phyloP scores from a whole-genome alignment of 139 green algal species.

The Zygnema circumcarinatum region DNA sequence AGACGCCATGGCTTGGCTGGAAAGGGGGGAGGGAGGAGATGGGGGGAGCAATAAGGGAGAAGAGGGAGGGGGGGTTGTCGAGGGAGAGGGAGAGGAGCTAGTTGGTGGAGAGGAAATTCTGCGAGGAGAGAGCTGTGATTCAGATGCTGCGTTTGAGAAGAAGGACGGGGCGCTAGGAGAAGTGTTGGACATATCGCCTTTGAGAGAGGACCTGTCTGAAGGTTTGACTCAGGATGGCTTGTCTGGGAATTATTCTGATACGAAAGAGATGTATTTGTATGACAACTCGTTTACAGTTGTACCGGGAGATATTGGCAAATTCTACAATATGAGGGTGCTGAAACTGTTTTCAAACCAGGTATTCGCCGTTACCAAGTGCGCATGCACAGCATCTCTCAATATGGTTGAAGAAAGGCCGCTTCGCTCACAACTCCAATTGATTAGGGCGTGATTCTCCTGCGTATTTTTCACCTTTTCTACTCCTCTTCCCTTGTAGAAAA shows the following conservation, averaged over 20 bases:
- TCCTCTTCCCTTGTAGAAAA: slow-evolving; percentile 6
- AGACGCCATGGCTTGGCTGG: neutral
- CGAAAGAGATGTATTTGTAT: neutral
- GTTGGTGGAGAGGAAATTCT: neutral
- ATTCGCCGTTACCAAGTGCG: neutral
- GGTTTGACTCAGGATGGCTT: neutral
- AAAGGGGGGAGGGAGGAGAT: neutral
- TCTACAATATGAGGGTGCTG: neutral
- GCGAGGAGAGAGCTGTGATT: neutral
- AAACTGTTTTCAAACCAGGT: slow-evolving; percentile 10
- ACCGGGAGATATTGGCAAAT: neutral
- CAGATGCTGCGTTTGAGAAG: neutral
- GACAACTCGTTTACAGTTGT: slow-evolving; percentile 1
- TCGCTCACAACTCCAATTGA: no score
- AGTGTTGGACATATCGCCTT: no score
- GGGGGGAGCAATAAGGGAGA: neutral
- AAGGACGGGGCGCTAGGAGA: no score
- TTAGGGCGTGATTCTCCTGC: neutral
- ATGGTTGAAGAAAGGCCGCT: no score
- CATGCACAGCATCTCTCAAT: slow-evolving; percentile 6
- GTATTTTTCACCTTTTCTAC: neutral
- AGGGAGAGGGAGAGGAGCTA: neutral
- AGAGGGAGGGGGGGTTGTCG: neutral
- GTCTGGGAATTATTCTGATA: neutral
- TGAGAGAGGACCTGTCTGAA: no score